Evolutionary conservation across 2,329 filamentous ascomycete species (phyloP), one percentile per base, ranked within the genome.

Genomic region (Gnomoniopsis smithogilvyi): DNA sequence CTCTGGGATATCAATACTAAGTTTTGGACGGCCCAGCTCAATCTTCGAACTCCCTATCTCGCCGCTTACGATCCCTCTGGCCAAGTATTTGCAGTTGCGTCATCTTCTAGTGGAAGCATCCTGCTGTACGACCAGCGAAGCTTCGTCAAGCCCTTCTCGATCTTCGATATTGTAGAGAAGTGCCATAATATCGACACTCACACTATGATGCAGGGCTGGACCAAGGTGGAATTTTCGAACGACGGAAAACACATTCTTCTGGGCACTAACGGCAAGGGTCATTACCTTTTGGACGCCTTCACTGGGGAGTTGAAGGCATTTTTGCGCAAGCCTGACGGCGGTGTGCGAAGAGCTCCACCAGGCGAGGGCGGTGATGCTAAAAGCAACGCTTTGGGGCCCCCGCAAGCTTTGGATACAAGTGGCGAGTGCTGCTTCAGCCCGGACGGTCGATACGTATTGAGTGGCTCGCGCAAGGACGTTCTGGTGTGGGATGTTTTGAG

Each of bases 251-350:
- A 85, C 61, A 75, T 99, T 51, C 81, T 99, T 6, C 73, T 99
- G 19, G 91, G 90, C 15, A 98, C 94, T 2, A 91, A 88, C 51
- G 91, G 90, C 7, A 82, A 82, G 54, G 92, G 92, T 0, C 95
- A 99, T 73, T 96, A 95, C 68, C 77, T 99, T 2, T 79, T 99
- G n/a, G 95, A 99, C 70, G 91, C 94, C 1, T 98, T 97, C 70
- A 87, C 91, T 46, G 95, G 94, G 43, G 82, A 80, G 7, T 73
- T 98, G 22, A 91, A 88, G 68, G 88, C 90, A 11, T 92, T 90
- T 70, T 80, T 93, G 58, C 84, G 68, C 70, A 86, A 77, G 73
- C 84, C 74, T 64, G 80, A 74, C 72, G 86, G 76, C 60, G 78
- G 81, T 8, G 79, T 81, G 3, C 75, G 76, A 15, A 76, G 84